phyloP scores from a whole-genome alignment of 208 protist genomes.

The Crithidia brevicula region DNA sequence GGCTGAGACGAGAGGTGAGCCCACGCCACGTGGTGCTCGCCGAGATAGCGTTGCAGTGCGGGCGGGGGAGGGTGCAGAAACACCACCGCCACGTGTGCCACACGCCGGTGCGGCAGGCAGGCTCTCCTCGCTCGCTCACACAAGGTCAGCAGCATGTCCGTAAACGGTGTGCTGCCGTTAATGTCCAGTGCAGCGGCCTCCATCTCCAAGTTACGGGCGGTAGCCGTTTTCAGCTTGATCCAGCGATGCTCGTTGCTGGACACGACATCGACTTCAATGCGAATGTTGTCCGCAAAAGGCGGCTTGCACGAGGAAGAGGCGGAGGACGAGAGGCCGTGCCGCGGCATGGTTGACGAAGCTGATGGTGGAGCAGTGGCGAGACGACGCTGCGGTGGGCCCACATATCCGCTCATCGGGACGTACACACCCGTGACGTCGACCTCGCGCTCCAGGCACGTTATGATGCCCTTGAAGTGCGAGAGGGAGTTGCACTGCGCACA shows the following conservation, averaged over 20 bases:
- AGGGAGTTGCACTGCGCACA: constrained; percentile 43
- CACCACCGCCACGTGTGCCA: constrained; percentile 37
- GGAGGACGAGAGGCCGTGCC: no score
- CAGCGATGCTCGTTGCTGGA: constrained; percentile 60
- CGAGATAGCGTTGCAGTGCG: constrained; percentile 11
- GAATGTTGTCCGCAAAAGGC: neutral
- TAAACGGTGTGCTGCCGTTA: constrained; percentile 28
- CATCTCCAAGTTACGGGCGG: constrained; percentile 21
- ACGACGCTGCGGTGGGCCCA: neutral
- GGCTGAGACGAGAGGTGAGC: constrained; percentile 2
- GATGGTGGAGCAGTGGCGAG: neutral
- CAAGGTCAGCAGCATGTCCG: constrained; percentile 32
- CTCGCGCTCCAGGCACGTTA: constrained; percentile 44
- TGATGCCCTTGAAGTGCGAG: constrained; percentile 29
- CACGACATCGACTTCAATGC: constrained; percentile 65
- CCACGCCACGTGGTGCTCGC: constrained; percentile 13
- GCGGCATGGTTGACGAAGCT: neutral
- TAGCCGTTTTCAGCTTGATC: constrained; percentile 63
- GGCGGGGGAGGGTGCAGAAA: constrained; percentile 30
- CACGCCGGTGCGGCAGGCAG: constrained; percentile 33
- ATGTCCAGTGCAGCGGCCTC: constrained; percentile 27
- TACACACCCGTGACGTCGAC: constrained; percentile 42
- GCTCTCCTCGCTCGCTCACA: constrained; percentile 17
- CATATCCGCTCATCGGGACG: constrained; percentile 24
- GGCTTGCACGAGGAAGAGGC: neutral